Percentiles rank a stretch among this genome's conserved stretches.
Conservation (phyloP, 1,139 yeast species). For the Geotrichum restrictum region DNA sequence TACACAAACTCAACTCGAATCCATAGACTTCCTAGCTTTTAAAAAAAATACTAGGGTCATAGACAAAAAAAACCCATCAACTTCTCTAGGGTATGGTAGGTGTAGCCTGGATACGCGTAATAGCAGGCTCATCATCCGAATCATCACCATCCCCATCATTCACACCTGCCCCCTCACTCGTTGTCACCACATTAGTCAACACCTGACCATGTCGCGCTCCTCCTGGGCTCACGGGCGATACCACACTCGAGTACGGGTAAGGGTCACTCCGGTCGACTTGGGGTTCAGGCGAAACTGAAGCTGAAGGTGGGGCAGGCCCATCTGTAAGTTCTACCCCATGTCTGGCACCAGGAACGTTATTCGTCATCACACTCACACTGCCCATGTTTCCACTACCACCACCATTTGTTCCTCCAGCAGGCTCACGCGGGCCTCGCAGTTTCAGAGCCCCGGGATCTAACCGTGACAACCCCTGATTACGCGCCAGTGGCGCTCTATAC, state of each 20-base stretch:
- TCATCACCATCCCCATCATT: slow-evolving; percentile 5
- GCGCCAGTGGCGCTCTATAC: slow-evolving; percentile 1
- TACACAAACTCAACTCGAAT: too few relatives aligned
- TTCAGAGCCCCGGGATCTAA: slow-evolving; percentile 10
- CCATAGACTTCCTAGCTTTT: too few relatives aligned
- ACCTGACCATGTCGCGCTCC: slow-evolving; percentile 15
- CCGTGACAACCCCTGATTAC: not conserved
- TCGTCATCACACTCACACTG: not conserved
- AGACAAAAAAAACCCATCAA: too few relatives aligned
- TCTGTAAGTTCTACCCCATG: slow-evolving; percentile 1
- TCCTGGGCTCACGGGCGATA: slow-evolving; percentile 1
- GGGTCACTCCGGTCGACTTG: not conserved
- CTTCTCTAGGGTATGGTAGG: not conserved
- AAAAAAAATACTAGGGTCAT: too few relatives aligned
- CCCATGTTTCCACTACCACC: not conserved
- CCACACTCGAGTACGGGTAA: not conserved
- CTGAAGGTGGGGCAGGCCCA: not conserved
- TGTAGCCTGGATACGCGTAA: slow-evolving; percentile 15
- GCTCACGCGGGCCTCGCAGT: slow-evolving; percentile 2
- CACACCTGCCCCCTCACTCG: not conserved
- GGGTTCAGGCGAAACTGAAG: not conserved
- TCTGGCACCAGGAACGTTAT: not conserved
- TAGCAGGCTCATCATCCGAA: slow-evolving; percentile 19
- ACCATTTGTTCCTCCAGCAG: not conserved
- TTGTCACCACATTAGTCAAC: not conserved